Evolutionary conservation across 2,329 filamentous ascomycete genomes (phyloP).

Genomic region (Phialemonium atrogriseum): DNA sequence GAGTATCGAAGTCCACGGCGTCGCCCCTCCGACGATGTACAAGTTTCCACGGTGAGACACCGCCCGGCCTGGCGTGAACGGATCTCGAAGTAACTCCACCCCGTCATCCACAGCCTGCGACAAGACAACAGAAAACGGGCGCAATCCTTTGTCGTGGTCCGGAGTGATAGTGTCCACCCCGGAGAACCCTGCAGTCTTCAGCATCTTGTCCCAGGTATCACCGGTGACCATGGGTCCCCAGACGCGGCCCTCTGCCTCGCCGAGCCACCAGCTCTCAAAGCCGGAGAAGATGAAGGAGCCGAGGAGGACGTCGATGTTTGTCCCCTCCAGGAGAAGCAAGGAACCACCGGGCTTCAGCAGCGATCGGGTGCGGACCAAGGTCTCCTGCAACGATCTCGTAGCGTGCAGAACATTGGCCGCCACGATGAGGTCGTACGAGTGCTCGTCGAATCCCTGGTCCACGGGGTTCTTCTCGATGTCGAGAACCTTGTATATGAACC

Average conservation of each 20-base stretch:
- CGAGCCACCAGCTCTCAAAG: no score
- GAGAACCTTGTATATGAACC: no score
- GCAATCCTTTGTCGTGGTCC: neutral
- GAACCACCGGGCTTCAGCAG: conserved; percentile 1
- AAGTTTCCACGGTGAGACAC: neutral
- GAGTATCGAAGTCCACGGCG: neutral
- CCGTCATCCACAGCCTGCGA: neutral
- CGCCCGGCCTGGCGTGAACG: neutral
- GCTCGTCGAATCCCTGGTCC: neutral
- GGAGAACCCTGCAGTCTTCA: no score
- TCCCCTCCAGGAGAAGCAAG: no score
- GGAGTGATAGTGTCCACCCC: no score
- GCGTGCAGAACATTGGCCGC: neutral
- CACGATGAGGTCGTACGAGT: conserved; percentile 1
- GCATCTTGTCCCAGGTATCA: no score
- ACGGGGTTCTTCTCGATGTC: neutral
- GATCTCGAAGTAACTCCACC: neutral
- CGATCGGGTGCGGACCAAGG: neutral
- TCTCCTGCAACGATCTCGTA: neutral
- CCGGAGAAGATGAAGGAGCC: no score
- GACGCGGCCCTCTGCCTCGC: no score
- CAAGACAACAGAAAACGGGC: neutral
- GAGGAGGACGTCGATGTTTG: no score
- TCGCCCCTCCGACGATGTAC: neutral
- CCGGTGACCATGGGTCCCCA: no score